Evolutionary conservation across 257 asterid species (phyloP), one percentile per base, ranked within the genome.

Genomic region (Coffea eugenioides): DNA sequence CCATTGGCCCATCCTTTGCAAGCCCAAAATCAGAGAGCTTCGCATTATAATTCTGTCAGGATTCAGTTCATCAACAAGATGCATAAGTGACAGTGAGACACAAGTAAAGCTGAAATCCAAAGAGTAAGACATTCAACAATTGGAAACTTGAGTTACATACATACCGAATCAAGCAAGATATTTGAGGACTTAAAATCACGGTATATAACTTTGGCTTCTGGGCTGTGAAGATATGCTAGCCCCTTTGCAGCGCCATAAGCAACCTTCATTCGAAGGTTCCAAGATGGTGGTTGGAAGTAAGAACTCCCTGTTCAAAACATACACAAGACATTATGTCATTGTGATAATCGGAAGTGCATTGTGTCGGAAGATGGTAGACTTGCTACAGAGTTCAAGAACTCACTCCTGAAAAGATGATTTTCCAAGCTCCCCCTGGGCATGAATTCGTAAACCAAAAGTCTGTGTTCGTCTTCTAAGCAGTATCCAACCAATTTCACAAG

Each of bases 351-450:
- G 51, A 25, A 23, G 36, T 23, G 41, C 69, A 43, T 9, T 2
- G 39, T n/a, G 14, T 48, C 73, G 56, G 43, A 4, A 45, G 36
- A 71, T 6, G 8, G 21, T 46, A 41, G 61, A 14, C 65, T 66
- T 27, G 18, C 69, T 69, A 73, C 59, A 46, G 76, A 76, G 21
- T 18, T 39, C 75, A 45, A 68, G 20, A 52, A 83, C 90, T 79
- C 82, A 87, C 90, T 87, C 80, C 84, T 66, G 80, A 87, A 87
- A 49, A 87, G 82, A 83, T 87, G 90, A 81, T 87, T 83, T 67
- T 87, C 90, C 86, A 87, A 76, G 79, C 90, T 87, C 31, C 90
- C 88, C 62, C 83, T 69, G 11, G 88, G 83, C 90, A 87, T 87
- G 82, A 87, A 87, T 78, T 87, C 90, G 15, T 87, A 87, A 2